These are phyloP conservation scores for Uronychia setigera DNA, from an alignment of 73 alveolate species.

Conservation along the genomic window DNA sequence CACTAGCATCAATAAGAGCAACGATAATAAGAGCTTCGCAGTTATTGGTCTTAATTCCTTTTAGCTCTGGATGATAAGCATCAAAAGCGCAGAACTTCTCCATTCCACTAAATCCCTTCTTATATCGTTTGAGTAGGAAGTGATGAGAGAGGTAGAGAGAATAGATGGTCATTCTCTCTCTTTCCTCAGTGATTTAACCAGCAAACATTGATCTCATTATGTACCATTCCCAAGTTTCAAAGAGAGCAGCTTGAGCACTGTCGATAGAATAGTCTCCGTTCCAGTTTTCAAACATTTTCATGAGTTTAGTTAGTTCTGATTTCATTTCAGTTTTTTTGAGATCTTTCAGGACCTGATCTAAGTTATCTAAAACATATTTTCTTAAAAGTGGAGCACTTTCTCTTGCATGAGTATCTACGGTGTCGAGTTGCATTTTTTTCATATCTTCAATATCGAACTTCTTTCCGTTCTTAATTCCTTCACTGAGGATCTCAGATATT, in stretches of 20 bases:
- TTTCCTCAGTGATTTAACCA: constrained; percentile 11
- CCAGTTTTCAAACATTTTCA: background rate
- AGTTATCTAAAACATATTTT: background rate
- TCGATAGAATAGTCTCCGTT: background rate
- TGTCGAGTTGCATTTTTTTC: constrained; percentile 26
- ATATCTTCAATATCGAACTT: constrained; percentile 14
- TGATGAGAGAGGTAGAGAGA: background rate
- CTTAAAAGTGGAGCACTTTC: constrained; percentile 8
- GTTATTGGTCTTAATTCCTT: background rate
- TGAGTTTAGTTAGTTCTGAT: background rate
- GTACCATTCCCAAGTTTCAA: constrained; percentile 23
- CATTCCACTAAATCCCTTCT: background rate
- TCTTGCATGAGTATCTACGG: constrained; percentile 39
- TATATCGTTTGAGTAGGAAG: background rate
- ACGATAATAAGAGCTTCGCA: background rate
- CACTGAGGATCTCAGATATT: constrained; percentile 20
- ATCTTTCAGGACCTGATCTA: background rate
- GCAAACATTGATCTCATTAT: background rate
- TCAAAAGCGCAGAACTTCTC: background rate
- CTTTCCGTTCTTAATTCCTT: constrained; percentile 4
- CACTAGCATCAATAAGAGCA: background rate
- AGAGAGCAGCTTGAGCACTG: constrained; percentile 5
- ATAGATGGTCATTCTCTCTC: background rate
- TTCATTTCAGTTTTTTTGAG: background rate
- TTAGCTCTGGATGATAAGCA: background rate